phyloP scores from a whole-genome alignment of 1,284 basidiomycete species.

The Ceratobasidium sp. region DNA sequence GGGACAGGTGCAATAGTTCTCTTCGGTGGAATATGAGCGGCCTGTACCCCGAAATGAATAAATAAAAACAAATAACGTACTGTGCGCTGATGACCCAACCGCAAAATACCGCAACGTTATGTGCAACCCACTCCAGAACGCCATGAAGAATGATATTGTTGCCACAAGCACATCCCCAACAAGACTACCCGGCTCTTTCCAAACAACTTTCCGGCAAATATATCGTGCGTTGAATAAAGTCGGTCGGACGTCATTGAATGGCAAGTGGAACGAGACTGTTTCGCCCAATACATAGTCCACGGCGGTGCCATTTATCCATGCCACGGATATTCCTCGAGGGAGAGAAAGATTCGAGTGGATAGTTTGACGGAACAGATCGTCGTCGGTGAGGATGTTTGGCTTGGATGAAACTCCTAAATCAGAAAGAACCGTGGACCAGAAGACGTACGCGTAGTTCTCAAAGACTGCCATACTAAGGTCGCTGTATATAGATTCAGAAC shows the following conservation, averaged over 20 bases:
- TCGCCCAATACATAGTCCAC: background rate
- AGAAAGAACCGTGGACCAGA: background rate
- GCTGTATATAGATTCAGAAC: background rate
- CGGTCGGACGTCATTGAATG: background rate
- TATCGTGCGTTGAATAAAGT: background rate
- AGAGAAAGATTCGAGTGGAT: background rate
- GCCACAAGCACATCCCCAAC: slow-evolving; percentile 3
- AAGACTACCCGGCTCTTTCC: background rate
- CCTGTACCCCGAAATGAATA: background rate
- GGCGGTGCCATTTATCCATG: background rate
- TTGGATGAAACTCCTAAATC: background rate
- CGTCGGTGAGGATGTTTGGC: background rate
- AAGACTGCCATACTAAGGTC: background rate
- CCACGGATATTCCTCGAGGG: background rate
- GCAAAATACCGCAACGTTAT: background rate
- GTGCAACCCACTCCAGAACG: background rate
- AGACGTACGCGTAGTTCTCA: background rate
- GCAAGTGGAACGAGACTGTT: background rate
- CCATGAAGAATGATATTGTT: background rate
- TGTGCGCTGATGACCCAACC: background rate
- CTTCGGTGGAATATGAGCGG: background rate
- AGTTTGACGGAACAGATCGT: background rate
- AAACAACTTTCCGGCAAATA: background rate
- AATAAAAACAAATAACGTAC: background rate
- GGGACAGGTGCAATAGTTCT: background rate